Conservation (phyloP, 495 filamentous ascomycete species). For the Aspergillus avenaceus region DNA sequence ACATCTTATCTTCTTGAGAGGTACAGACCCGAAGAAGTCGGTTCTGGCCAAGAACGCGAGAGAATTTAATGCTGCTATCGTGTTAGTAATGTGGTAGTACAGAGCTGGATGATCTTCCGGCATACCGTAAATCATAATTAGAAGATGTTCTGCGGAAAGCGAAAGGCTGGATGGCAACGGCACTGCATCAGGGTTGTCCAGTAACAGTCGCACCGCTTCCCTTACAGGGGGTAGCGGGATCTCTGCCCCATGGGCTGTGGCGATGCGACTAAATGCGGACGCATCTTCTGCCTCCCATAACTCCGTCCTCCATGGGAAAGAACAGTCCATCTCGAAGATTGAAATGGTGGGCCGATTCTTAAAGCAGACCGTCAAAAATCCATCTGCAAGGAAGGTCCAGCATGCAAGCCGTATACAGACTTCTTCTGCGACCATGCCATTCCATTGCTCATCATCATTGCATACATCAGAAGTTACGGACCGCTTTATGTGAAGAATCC, state of each 20-base stretch:
- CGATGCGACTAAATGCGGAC: conserved; percentile 23
- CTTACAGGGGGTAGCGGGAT: conserved; percentile 21
- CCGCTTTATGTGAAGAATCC: conserved; percentile 27
- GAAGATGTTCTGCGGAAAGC: conserved; percentile 29
- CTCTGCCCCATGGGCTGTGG: conserved; percentile 4
- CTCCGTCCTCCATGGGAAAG: conserved; percentile 33
- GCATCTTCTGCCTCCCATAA: conserved; percentile 35
- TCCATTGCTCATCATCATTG: conserved; percentile 26
- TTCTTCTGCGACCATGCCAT: conserved; percentile 27
- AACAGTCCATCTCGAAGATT: conserved; percentile 34
- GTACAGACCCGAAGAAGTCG: conserved; percentile 24
- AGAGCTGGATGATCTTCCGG: too few species aligned
- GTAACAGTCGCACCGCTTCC: conserved; percentile 22
- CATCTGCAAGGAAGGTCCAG: conserved; percentile 36
- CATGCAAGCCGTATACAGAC: conserved; percentile 33
- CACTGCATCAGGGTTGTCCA: conserved; percentile 13
- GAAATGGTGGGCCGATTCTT: conserved; percentile 34
- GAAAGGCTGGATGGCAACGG: conserved; percentile 23
- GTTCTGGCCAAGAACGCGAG: conserved; percentile 28
- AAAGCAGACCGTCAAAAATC: conserved; percentile 38
- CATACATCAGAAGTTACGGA: conserved; percentile 9
- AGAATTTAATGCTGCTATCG: conserved; percentile 25
- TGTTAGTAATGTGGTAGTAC: not conserved
- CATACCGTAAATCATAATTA: conserved; percentile 37
- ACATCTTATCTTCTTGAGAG: conserved; percentile 23